Percentiles rank a stretch among this genome's conserved stretches.
Evolutionary conservation across 140 eudicot genomes (phyloP).

Genomic region (Bidens hawaiensis): DNA sequence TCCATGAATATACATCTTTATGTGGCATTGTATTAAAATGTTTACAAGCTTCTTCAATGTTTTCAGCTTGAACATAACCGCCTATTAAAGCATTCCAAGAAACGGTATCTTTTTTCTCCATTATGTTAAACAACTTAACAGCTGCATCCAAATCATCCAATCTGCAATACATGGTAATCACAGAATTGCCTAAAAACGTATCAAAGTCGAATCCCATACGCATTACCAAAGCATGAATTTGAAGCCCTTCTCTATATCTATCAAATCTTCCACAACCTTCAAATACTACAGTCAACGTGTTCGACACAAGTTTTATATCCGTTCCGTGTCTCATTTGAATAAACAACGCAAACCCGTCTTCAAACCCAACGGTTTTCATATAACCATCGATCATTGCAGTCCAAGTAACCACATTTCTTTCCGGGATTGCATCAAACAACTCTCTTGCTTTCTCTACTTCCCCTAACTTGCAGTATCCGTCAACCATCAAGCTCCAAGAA

Average conservation of each 20-base stretch:
- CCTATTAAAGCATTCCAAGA: conserved; percentile 64
- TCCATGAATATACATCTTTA: conserved; percentile 69
- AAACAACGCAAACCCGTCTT: conserved; percentile 61
- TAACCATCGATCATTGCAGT: conserved; percentile 73
- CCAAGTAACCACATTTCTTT: conserved; percentile 66
- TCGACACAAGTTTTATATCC: conserved; percentile 31
- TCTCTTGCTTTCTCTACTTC: conserved; percentile 45
- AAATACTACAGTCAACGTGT: conserved; percentile 43
- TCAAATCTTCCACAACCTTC: conserved; percentile 62
- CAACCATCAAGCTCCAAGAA: conserved; percentile 78
- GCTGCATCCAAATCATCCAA: conserved; percentile 51
- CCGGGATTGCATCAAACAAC: conserved; percentile 51
- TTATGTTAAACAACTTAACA: conserved; percentile 30
- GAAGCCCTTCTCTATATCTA: conserved; percentile 50
- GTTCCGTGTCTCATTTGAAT: conserved; percentile 49
- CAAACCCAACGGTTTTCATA: conserved; percentile 40
- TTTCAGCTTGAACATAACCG: conserved; percentile 51
- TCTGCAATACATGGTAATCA: conserved; percentile 67
- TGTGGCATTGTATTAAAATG: conserved; percentile 36
- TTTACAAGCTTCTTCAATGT: conserved; percentile 47
- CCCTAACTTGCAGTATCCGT: conserved; percentile 68
- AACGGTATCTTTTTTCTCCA: conserved; percentile 47
- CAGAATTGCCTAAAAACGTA: conserved; percentile 56
- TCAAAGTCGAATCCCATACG: conserved; percentile 52
- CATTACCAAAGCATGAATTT: conserved; percentile 54